Evolutionary conservation across 805 yeast species (phyloP).

Genomic region (Saccharomycopsis babjevae): DNA sequence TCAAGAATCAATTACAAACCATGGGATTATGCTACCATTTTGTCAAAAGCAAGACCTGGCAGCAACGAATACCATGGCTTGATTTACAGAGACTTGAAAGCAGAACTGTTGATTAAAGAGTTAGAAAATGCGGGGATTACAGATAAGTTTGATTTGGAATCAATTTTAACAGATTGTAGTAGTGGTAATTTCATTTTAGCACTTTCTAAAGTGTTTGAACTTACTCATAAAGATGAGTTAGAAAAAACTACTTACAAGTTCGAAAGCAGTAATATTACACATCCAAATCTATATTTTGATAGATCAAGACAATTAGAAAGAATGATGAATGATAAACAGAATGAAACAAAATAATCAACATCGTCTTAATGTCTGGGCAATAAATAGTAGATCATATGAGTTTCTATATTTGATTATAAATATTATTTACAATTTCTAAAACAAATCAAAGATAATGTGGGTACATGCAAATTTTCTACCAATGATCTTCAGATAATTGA

Average conservation of each 20-base stretch:
- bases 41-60: constrained; percentile 60
- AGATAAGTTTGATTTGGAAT: constrained; percentile 39
- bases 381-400: too few species aligned
- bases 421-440: too few species aligned
- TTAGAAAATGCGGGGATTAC: constrained; percentile 45
- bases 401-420: too few species aligned
- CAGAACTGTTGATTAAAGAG: constrained; percentile 50
- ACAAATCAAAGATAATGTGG: too few species aligned
- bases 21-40: constrained; percentile 70
- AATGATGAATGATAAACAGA: not conserved
- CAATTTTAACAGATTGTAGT: constrained; percentile 57
- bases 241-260: constrained; percentile 27
- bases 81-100: constrained; percentile 70
- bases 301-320: constrained; percentile 52
- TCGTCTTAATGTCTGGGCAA: too few species aligned
- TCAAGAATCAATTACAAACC: constrained; percentile 78
- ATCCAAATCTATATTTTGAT: constrained; percentile 84
- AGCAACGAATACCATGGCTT: constrained; percentile 80
- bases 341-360: not conserved
- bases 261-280: constrained; percentile 58
- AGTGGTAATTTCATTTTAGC: constrained; percentile 73
- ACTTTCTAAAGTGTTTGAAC: constrained; percentile 81
- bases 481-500: constrained; percentile 11
- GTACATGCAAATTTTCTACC: not conserved
- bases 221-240: constrained; percentile 44